Conservation (phyloP, 768 basidiomycete species). For the Gymnopilus dilepis region DNA sequence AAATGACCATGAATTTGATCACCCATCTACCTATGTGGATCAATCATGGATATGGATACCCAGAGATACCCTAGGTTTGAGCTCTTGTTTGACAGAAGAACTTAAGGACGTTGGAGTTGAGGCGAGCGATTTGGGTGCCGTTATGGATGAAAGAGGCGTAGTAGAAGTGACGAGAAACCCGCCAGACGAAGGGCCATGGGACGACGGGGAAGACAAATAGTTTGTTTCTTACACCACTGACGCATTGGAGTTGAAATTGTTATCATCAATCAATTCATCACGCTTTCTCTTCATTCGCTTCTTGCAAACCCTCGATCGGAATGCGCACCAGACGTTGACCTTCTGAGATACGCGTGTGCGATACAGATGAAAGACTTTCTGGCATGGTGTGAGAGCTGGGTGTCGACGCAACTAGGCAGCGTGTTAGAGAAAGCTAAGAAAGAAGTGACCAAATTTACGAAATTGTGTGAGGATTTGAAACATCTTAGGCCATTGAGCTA, state of each 20-base stretch:
- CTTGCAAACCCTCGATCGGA: slow-evolving; percentile 68
- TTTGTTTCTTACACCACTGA: not conserved
- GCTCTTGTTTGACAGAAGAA: slow-evolving; percentile 41
- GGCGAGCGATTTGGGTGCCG: slow-evolving; percentile 50
- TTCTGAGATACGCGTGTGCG: slow-evolving; percentile 23
- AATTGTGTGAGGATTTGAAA: slow-evolving; percentile 76
- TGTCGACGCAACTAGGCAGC: slow-evolving; percentile 52
- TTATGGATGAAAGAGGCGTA: slow-evolving; percentile 47
- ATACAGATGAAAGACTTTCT: slow-evolving; percentile 15
- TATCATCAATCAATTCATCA: too few relatives aligned
- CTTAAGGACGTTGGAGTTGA: slow-evolving; percentile 43
- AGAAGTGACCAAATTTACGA: slow-evolving; percentile 45
- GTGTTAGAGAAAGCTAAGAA: not conserved
- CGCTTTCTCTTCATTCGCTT: slow-evolving; percentile 29
- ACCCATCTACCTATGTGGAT: slow-evolving; percentile 50
- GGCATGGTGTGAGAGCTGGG: slow-evolving; percentile 36
- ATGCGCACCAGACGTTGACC: slow-evolving; percentile 78
- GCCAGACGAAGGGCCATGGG: slow-evolving; percentile 47
- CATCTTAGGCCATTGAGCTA: slow-evolving; percentile 85
- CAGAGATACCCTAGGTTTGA: slow-evolving; percentile 47
- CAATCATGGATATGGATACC: slow-evolving; percentile 56
- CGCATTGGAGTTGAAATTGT: too few relatives aligned
- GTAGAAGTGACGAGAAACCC: slow-evolving; percentile 52
- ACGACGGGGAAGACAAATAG: slow-evolving; percentile 41
- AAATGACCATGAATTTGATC: slow-evolving; percentile 52